A percentile compares a stretch with the other conserved stretches of the same genome.
Evolutionary conservation across 1,284 basidiomycete species (phyloP).

Genomic region (Fomitiporia mediterranea): DNA sequence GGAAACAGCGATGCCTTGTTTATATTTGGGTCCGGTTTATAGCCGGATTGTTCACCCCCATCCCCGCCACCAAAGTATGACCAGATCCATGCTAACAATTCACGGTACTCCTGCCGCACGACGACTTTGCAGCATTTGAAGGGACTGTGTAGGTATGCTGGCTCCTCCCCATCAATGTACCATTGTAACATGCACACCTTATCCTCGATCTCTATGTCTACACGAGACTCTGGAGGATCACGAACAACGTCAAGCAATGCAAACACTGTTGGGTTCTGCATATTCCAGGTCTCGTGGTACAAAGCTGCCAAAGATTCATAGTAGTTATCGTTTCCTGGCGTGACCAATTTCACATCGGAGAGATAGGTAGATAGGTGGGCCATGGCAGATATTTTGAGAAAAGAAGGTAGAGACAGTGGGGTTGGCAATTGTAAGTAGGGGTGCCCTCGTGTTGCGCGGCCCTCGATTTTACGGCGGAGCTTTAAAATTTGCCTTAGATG

Average conservation of each 20-base stretch:
- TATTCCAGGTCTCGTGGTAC: neutral
- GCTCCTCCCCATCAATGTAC: neutral
- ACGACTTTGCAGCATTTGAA: neutral
- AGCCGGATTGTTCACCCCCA: neutral
- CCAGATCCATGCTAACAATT: neutral
- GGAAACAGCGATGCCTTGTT: neutral
- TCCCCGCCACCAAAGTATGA: neutral
- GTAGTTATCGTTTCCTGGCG: too few species aligned
- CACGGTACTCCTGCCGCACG: neutral
- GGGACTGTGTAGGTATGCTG: neutral
- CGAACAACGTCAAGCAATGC: neutral
- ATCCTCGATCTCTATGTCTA: neutral
- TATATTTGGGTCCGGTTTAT: neutral
- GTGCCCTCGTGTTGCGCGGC: too few species aligned
- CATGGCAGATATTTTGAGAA: too few species aligned
- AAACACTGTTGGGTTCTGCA: neutral
- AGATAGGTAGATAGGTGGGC: too few species aligned
- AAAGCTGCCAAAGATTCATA: neutral
- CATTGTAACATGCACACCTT: neutral
- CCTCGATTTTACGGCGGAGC: too few species aligned
- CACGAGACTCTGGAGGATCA: neutral
- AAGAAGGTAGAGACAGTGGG: too few species aligned
- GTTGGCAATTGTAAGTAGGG: too few species aligned
- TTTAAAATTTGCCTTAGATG: too few species aligned
- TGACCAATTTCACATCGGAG: too few species aligned